Base-by-base conservation (phyloP, 2,329 filamentous ascomycete genomes). In the Blastomyces percursus region DNA sequence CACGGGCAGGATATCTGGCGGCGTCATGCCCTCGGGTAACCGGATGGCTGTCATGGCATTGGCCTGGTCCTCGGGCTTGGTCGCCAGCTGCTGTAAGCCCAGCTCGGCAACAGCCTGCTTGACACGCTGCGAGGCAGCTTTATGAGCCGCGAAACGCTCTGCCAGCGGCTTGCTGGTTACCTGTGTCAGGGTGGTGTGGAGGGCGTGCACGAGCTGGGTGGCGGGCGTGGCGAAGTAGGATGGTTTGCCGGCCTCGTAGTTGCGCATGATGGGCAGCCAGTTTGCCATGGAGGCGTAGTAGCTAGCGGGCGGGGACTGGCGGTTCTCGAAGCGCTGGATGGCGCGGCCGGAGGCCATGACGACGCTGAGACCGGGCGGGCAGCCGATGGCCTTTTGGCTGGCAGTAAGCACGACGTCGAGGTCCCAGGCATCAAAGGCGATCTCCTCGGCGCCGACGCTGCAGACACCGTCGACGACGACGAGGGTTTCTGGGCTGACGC, bases 11-110 rank as follows among this genome's bases (percentile, higher is more conserved):
- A 99, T 81, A 67, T 96, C 90, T 2, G 91, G 83, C 38, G 89
- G 87, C 69, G 87, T 86, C 61, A 97, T 79, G 50, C 83, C 87
- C 65, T 97, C 90, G 1, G 94, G 94, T 62, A 99, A 83, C 77
- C 94, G 96, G 68, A 99, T 94, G 63, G 94, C 93, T 3, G 94
- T 99, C 94, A 99, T 99, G 70, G 90, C 91, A 75, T 96, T 93
- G 51, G 94, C 91, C 79, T 97, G 93, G 76, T 96, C 89, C 70
- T 93, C 91, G 0, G 89, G 88, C 75, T 93, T 89, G 44, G 84
- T 77, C 27, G 94, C 92, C 46, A 99, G 82, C 74, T 96, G 89
- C 78, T 91, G 89, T 64, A 99, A 82, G 3, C 94, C 94, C 44
- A 97, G 81, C 60, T 89, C 87, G 5, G 84, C 78, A 60, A 96